Conservation (phyloP, 2,329 filamentous ascomycete species). For the Pseudogymnoascus sp. region DNA sequence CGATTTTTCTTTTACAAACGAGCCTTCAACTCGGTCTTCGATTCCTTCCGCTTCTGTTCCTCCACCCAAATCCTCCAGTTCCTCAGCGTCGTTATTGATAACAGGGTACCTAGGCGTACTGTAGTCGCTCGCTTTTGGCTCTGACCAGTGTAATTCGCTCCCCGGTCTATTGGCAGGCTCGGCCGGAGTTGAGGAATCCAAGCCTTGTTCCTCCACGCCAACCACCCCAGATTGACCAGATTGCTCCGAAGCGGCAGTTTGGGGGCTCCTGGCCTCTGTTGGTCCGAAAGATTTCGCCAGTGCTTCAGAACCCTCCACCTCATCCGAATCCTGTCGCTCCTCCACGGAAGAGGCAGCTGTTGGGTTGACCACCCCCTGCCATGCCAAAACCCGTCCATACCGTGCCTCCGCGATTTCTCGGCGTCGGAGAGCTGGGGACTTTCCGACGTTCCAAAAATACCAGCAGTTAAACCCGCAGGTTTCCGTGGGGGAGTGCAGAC, state of each 20-base stretch:
- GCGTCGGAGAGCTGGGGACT: background rate
- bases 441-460: constrained; percentile 1
- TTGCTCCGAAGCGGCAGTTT: background rate
- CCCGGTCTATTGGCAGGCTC: background rate
- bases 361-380: background rate
- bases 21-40: background rate
- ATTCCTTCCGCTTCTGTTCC: background rate
- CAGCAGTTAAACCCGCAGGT: background rate
- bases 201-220: background rate
- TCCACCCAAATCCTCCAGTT: background rate
- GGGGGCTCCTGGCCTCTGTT: background rate
- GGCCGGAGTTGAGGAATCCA: background rate
- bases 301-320: background rate
- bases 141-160: background rate
- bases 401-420: background rate
- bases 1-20: background rate
- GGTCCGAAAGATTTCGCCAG: background rate
- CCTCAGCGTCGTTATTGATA: background rate
- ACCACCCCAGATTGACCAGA: background rate
- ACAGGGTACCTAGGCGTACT: too few species aligned
- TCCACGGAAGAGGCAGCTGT: background rate
- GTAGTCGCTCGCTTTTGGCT: background rate
- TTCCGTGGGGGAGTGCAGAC: background rate
- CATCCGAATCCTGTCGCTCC: background rate
- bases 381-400: background rate